Base-by-base conservation (phyloP, 1,284 basidiomycete genomes). In the Sporisorium exsertum region DNA sequence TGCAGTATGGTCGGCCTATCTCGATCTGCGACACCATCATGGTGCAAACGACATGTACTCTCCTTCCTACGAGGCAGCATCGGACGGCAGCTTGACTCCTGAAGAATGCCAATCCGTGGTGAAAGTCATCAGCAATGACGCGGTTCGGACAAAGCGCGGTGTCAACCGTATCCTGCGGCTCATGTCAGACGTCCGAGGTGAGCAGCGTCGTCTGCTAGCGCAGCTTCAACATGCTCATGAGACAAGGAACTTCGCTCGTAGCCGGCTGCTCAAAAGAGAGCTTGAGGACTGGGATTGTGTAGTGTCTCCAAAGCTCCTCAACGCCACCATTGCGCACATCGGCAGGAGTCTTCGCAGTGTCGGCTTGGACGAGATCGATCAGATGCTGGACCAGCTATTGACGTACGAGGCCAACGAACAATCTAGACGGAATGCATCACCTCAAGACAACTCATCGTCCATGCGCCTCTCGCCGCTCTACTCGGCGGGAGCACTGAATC, bases 321-420 rank as follows among this genome's bases (percentile, higher is more conserved):
- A 56, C 33, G 18, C 42, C 10, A 62, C 40, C 10, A 50, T 72
- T 10, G 22, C 35, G 1, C 64, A 59, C 45, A 66, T 72, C n/a
- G 64, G 69, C 45, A 55, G 52, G 15, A 66, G 69, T 24, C 58
- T 66, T 8, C 63, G 69, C 42, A 66, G 59, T 16, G 51, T 63
- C 3, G 69, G 69, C 27, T 35, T 72, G 15, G 69, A 72, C 18
- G 64, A 65, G 33, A 46, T 72, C 18, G 69, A 72, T 29, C 59
- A 63, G 51, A 29, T 72, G 15, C 35, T 72, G 20, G 69, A 66
- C 18, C 69, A 72, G 42, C 64, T 72, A 16, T 27, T 72, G 16
- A 66, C 47, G 3, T 66, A 66, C 43, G 69, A 72, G 33, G 64
- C 69, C 40, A 72, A 72, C 52, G 69, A 72, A n/a, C 69, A 66